Evolutionary conservation across 169 alveolate species (phyloP), one percentile per base, ranked within the genome.

Genomic region (Toxoplasma gondii): DNA sequence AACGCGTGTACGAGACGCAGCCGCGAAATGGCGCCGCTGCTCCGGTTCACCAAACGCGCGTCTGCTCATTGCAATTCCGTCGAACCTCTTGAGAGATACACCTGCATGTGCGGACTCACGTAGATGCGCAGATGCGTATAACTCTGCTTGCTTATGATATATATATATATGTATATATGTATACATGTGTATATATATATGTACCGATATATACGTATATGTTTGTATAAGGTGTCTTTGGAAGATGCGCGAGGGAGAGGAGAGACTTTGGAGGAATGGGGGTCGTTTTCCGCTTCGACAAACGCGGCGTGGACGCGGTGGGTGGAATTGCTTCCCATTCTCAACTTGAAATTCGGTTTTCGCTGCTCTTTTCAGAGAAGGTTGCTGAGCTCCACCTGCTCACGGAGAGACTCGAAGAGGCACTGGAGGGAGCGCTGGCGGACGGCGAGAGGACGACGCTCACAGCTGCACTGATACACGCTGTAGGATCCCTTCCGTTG

Each of bases 381-480:
- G 86, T 78, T n/a, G 86, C 86, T 12, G 86, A 78, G 86, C 86
- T 78, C 24, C 86, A 78, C n/a, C n/a, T 78, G 45, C 86, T 78
- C 44, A 16, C 49, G 29, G 86, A 78, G 86, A 19, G 45, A n/a
- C 86, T 78, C 27, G 86, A 38, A n/a, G 86, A 78, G 44, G 45
- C 86, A 10, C 45, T 64, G 4, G 31, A 64, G 74, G 74, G 74
- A 22, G n/a, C 34, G n/a, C n/a, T 27, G 31, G 34, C n/a, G 34
- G 74, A 64, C 74, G 74, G 34, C 34, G 74, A 64, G n/a, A 16
- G 74, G 5, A 64, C 74, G n/a, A 31, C 74, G 74, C 74, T 64
- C 74, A 64, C 74, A 19, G 74, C 74, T 16, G 74, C 74, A 31
- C 74, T 64, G 31, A 64, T 64, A 16, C 22, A 22, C n/a, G 74